These are phyloP conservation scores for Penicillium sp. DNA, from an alignment of 2,329 filamentous ascomycete species.

Conservation along the genomic window DNA sequence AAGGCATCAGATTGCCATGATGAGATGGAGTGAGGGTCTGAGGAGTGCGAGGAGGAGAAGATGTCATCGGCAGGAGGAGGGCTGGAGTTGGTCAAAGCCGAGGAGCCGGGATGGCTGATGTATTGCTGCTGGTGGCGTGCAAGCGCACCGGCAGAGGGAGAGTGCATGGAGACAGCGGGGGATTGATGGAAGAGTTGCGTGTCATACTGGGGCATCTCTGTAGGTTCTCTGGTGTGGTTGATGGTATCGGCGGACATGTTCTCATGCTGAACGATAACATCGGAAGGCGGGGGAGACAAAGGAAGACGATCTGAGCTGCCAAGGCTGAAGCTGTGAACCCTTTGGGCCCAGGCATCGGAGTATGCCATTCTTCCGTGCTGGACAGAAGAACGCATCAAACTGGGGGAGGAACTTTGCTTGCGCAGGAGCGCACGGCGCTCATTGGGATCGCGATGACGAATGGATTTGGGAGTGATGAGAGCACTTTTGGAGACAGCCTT, in stretches of 20 bases:
- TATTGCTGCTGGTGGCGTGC: conserved; percentile 33
- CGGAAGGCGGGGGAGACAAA: conserved; percentile 46
- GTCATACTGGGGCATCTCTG: conserved; percentile 34
- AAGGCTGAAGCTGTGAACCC: conserved; percentile 52
- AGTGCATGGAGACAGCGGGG: conserved; percentile 33
- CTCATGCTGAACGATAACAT: conserved; percentile 40
- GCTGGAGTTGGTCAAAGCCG: conserved; percentile 31
- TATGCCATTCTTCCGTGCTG: conserved; percentile 42
- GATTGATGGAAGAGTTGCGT: conserved; percentile 32
- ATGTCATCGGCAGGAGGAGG: conserved; percentile 38
- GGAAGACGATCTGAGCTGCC: conserved; percentile 43
- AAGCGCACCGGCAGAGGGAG: conserved; percentile 28
- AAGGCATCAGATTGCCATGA: conserved; percentile 42
- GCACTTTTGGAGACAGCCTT: conserved; percentile 34
- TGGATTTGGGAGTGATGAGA: conserved; percentile 37
- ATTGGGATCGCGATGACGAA: conserved; percentile 41
- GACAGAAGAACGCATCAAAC: conserved; percentile 54
- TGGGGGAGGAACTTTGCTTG: conserved; percentile 46
- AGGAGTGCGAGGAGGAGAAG: conserved; percentile 38
- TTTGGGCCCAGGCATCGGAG: conserved; percentile 50
- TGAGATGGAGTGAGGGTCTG: conserved; percentile 37
- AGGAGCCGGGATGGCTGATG: conserved; percentile 28
- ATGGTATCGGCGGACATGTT: conserved; percentile 32
- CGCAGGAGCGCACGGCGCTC: conserved; percentile 36
- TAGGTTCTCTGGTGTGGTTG: conserved; percentile 28